Evolutionary conservation across 768 basidiomycete species (phyloP).

Genomic region (Mycena metata): DNA sequence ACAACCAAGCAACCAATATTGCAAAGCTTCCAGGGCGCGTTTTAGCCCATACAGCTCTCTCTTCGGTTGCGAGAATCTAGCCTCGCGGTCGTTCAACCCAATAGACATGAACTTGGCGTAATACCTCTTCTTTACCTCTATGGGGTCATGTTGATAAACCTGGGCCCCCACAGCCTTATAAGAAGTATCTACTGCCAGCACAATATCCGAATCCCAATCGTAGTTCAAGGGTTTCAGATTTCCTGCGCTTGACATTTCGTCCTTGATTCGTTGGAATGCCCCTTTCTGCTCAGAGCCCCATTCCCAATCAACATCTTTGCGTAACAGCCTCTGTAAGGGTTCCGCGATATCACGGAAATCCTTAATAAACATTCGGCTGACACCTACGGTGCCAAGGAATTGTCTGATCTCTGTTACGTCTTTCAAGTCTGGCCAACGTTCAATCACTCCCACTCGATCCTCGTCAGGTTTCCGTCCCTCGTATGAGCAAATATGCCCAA

Average conservation of each 20-base stretch:
- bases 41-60: constrained; percentile 54
- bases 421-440: no score
- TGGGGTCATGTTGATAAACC: constrained; percentile 49
- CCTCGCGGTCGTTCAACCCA: constrained; percentile 50
- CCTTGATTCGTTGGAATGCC: constrained; percentile 44
- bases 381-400: no score
- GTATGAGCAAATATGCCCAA: no score
- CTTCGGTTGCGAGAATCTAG: constrained; percentile 55
- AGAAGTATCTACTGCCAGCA: constrained; percentile 55
- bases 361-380: no score
- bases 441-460: no score
- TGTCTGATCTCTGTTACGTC: no score
- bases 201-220: constrained; percentile 41
- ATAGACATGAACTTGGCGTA: constrained; percentile 55
- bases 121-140: constrained; percentile 38
- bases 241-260: constrained; percentile 39
- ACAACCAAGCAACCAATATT: constrained; percentile 39
- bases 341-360: no score
- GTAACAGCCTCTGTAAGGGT: no score
- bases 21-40: constrained; percentile 34
- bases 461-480: no score
- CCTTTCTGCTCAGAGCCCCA: no score
- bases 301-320: no score
- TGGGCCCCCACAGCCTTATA: constrained; percentile 51
- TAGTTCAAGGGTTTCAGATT: constrained; percentile 52